Evolutionary conservation across 192 early-diverging fungal species (phyloP).

Genomic region (Entomortierella lignicola): DNA sequence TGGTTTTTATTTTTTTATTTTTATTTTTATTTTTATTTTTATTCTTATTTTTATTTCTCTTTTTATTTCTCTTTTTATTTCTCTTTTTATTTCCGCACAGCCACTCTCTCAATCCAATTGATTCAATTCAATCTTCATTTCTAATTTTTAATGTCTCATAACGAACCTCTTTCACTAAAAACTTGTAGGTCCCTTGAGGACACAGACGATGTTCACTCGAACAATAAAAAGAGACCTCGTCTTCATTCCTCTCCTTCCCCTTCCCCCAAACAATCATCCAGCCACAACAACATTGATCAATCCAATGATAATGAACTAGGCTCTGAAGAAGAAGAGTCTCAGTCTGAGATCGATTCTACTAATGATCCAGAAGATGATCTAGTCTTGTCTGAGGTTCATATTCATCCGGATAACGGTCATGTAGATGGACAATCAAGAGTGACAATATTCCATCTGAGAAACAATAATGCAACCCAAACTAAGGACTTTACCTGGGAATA

Average conservation of each 20-base stretch:
- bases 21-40: too few species aligned
- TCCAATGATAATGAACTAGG: not conserved
- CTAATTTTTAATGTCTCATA: too few species aligned
- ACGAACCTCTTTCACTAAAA: too few species aligned
- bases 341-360: not conserved
- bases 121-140: too few species aligned
- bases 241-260: not conserved
- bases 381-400: constrained; percentile 44
- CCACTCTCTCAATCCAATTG: too few species aligned
- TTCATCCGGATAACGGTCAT: constrained; percentile 33
- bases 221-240: not conserved
- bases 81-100: too few species aligned
- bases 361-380: constrained; percentile 29
- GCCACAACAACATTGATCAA: too few species aligned
- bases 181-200: not conserved
- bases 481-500: constrained; percentile 14
- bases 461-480: not conserved
- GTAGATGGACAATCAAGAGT: constrained; percentile 22
- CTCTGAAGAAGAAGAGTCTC: not conserved
- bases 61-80: too few species aligned
- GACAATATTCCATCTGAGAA: constrained; percentile 12
- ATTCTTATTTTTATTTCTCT: too few species aligned
- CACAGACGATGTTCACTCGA: not conserved
- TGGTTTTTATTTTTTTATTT: too few species aligned
- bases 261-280: too few species aligned